Percentiles rank a stretch among this genome's conserved stretches.
These are phyloP conservation scores for Starmerella vitae DNA, from an alignment of 805 yeast species.

Conservation along the genomic window DNA sequence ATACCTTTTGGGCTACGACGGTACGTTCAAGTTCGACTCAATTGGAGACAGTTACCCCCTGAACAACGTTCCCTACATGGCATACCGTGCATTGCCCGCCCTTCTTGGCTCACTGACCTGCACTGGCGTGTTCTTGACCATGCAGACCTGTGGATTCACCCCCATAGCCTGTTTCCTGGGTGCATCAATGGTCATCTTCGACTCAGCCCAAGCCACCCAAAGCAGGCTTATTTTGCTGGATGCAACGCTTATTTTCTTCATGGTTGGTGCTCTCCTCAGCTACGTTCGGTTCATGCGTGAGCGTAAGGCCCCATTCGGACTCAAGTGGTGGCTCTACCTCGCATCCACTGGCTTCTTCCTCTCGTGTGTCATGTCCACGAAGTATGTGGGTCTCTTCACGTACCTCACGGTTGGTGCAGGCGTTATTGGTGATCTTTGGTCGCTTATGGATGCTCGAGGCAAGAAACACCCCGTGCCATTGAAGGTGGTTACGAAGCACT, in stretches of 20 bases:
- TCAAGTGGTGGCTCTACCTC: conserved; percentile 92
- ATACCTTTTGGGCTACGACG: conserved; percentile 73
- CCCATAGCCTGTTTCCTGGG: conserved; percentile 67
- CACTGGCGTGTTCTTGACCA: conserved; percentile 76
- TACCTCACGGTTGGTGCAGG: conserved; percentile 81
- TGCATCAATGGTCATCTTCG: conserved; percentile 51
- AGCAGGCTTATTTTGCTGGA: conserved; percentile 84
- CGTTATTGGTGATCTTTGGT: conserved; percentile 59
- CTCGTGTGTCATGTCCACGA: conserved; percentile 85
- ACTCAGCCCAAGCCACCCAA: conserved; percentile 68
- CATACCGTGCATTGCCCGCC: conserved; percentile 81
- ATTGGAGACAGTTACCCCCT: conserved; percentile 60
- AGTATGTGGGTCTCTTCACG: conserved; percentile 92
- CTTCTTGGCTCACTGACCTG: conserved; percentile 69
- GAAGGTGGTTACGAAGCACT: conserved; percentile 36
- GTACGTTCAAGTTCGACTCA: conserved; percentile 78
- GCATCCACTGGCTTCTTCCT: conserved; percentile 67
- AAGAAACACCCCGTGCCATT: conserved; percentile 39
- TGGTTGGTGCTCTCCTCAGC: conserved; percentile 65
- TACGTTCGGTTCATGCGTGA: conserved; percentile 58
- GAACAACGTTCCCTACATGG: conserved; percentile 55
- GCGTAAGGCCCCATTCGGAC: conserved; percentile 48
- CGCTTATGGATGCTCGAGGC: conserved; percentile 48
- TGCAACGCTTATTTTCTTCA: conserved; percentile 80
- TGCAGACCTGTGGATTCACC: conserved; percentile 57